Base-by-base conservation (phyloP, 306 rosid genomes). In the Castanopsis chinensis region DNA sequence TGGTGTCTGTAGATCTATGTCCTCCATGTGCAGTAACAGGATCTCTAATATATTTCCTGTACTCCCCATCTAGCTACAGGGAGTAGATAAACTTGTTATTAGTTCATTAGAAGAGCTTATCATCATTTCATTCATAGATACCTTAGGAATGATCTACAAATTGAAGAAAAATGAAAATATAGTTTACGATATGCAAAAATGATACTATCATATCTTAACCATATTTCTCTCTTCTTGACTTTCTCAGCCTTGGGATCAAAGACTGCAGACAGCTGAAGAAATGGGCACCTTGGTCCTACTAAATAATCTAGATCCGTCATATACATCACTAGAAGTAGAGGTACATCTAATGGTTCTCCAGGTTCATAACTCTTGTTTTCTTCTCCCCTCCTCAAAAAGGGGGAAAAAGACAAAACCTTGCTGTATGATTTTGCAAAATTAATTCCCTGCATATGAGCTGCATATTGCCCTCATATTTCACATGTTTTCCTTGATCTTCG, bases 251-350 rank as follows among this genome's bases (percentile, higher is more conserved):
- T 91, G 90, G 91, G 81, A 86, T 15, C 85, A 83, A 11, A 86
- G 82, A 78, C 83, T 91, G 45, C 83, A 14, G 76, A 72, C 0
- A 59, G 96, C 93, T 76, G 85, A 88, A 80, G 80, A 83, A 37
- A 59, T 6, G n/a, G 80, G 71, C 64, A 72, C 88, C 54, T 76
- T 91, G 75, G 88, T 89, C 72, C 80, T 89, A 72, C 82, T 91
- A 59, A 78, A 77, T 76, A 88, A 91, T 83, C 78, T 91, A 72
- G 96, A 91, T 80, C 91, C 91, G 25, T 84, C 91, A 74, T 83
- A 57, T 77, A 27, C 91, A 10, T 86, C 96, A 57, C 20, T 27
- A 60, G 90, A 86, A 72, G 84, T 89, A 35, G 92, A 91, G 93
- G 93, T 91, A 84, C 28, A 13, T 37, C 32, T 20, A 49, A 8